Conservation (phyloP, 192 early-diverging fungal genomes). For the Backusella parvicylindrica region DNA sequence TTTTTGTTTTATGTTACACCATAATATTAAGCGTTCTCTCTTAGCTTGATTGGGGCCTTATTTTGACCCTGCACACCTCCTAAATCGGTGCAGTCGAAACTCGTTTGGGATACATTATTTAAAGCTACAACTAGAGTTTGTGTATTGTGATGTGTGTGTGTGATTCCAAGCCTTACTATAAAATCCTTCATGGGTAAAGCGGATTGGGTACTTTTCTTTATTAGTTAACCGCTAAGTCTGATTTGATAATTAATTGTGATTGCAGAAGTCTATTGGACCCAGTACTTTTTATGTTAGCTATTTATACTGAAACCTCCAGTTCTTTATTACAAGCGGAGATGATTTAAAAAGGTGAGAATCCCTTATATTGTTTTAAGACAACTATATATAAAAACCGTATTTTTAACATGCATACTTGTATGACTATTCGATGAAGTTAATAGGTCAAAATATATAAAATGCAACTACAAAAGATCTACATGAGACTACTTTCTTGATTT, state of each 20-base stretch:
- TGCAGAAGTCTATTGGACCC: background rate
- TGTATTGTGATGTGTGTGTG: too few species aligned
- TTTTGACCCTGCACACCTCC: background rate
- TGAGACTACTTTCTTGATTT: background rate
- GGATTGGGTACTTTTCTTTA: background rate
- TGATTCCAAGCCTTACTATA: background rate
- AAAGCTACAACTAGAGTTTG: background rate
- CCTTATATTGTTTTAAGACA: background rate
- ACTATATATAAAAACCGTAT: background rate
- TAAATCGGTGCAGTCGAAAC: slow-evolving; percentile 4
- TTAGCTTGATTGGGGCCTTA: background rate
- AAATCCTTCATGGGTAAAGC: background rate
- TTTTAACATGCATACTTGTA: background rate
- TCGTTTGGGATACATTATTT: background rate
- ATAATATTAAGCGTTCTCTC: background rate
- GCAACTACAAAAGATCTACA: background rate
- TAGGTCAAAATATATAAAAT: background rate
- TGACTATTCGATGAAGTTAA: background rate
- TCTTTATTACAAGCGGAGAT: background rate
- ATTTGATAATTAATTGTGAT: background rate
- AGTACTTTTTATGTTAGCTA: background rate
- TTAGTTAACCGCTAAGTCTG: background rate
- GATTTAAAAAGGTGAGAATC: background rate
- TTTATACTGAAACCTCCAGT: background rate
- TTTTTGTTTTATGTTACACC: background rate